Evolutionary conservation across 768 basidiomycete species (phyloP).

Genomic region (Leccinum subgranulosum): DNA sequence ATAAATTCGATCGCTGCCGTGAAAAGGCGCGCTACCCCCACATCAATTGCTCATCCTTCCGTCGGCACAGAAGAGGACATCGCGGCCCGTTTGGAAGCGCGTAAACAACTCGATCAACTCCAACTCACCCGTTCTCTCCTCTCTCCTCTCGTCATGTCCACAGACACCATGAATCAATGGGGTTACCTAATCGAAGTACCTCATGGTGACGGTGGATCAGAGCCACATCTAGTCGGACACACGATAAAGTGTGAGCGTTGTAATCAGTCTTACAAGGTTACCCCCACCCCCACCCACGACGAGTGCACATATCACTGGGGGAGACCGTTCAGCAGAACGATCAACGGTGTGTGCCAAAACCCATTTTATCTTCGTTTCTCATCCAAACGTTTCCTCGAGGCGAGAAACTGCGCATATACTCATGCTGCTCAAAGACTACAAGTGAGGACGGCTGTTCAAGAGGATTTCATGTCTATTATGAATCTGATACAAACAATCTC

Average conservation of each 20-base stretch:
- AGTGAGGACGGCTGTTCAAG: constrained; percentile 65
- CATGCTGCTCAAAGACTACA: constrained; percentile 72
- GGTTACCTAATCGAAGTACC: constrained; percentile 74
- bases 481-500: constrained; percentile 58
- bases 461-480: constrained; percentile 91
- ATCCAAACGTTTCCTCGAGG: constrained; percentile 38
- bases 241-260: constrained; percentile 80
- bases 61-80: constrained; percentile 76
- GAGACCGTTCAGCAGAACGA: constrained; percentile 53
- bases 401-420: constrained; percentile 64
- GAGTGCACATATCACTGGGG: constrained; percentile 88
- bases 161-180: constrained; percentile 58
- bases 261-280: constrained; percentile 62
- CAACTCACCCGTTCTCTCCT: constrained; percentile 52
- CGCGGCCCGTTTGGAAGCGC: constrained; percentile 49
- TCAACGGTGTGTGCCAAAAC: constrained; percentile 52
- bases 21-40: constrained; percentile 54
- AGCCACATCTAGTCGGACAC: constrained; percentile 61
- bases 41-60: constrained; percentile 58
- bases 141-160: constrained; percentile 55
- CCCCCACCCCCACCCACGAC: constrained; percentile 49
- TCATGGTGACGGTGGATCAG: constrained; percentile 56
- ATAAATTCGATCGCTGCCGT: constrained; percentile 50
- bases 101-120: constrained; percentile 51
- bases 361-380: background rate